Percentiles rank a stretch among this genome's conserved stretches.
These are phyloP conservation scores for Cryptococcus depauperatus DNA, from an alignment of 1,284 basidiomycete genomes.

Conservation along the genomic window DNA sequence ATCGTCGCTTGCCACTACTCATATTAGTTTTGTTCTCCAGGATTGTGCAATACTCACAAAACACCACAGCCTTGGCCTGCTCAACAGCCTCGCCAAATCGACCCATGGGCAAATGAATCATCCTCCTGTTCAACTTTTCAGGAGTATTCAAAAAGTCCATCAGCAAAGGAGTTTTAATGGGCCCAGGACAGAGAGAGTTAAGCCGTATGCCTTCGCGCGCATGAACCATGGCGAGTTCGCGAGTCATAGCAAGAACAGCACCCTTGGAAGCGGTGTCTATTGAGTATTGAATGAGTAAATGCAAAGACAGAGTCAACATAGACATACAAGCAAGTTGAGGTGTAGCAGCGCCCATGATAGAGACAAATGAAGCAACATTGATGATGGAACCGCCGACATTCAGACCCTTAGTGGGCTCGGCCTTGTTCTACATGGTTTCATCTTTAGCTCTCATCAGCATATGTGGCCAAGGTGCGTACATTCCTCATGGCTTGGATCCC, in stretches of 20 bases:
- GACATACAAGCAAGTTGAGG: slow-evolving; percentile 86
- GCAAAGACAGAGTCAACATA: slow-evolving; percentile 26
- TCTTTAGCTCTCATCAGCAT: not conserved
- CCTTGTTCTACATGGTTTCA: slow-evolving; percentile 55
- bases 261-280: slow-evolving; percentile 54
- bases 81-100: slow-evolving; percentile 94
- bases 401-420: slow-evolving; percentile 69
- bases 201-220: slow-evolving; percentile 90
- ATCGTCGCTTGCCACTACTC: slow-evolving; percentile 47
- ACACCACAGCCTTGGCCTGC: slow-evolving; percentile 81
- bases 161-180: slow-evolving; percentile 82
- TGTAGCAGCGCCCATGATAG: slow-evolving; percentile 85
- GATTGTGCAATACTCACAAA: slow-evolving; percentile 56
- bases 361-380: slow-evolving; percentile 92
- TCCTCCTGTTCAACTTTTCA: slow-evolving; percentile 83
- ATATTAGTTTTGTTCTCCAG: not conserved
- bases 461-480: slow-evolving; percentile 20
- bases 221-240: slow-evolving; percentile 94
- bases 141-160: slow-evolving; percentile 98
- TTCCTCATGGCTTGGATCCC: slow-evolving; percentile 88
- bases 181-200: slow-evolving; percentile 92
- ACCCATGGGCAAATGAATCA: slow-evolving; percentile 92
- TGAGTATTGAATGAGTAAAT: not conserved
- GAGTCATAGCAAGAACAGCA: slow-evolving; percentile 93
- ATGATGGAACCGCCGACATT: slow-evolving; percentile 85